Base-by-base conservation (phyloP, 805 yeast genomes). In the Myxozyma vanderwaltii region DNA sequence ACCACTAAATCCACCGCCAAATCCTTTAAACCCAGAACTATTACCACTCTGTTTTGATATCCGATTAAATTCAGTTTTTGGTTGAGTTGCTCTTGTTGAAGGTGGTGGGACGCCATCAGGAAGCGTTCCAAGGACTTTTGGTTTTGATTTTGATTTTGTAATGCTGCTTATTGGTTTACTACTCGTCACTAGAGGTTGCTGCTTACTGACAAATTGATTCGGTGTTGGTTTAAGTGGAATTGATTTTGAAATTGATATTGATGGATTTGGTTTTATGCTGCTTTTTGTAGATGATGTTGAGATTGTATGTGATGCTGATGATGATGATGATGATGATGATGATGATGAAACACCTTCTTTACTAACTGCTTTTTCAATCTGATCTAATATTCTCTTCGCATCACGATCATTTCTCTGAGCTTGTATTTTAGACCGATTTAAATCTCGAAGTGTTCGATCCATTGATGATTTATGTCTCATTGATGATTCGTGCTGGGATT, bases 401-500 rank as follows among this genome's bases (percentile, higher is more conserved):
- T 63, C 61, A 13, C 56, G 47, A 21, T 59, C 64, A 26, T 50
- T 40, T 29, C 58, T 54, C 24, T 60, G 40, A 4, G 50, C 40
- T 36, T 59, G 65, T 5, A 41, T 17, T 50, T 64, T 66, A 17
- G 59, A 58, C 29, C 63, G 45, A 17, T 63, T 65, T n/a, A 64
- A 52, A 13, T 63, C 61, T 17, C 63, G 40, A 13, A 64, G 41
- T n/a, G 48, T 49, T 19, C 67, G 51, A 24, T 54, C 62, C 48
- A 66, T 51, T 5, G 69, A 52, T 17, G 58, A 56, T 46, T 63
- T 54, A 36, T 66, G 69, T 35, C 62, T 39, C 6, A 31, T 52
- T 3, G 68, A 64, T 6, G 51, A 49, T 52, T 66, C 69, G 52
- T 66, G 69, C 46, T 65, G 67, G 8, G 64, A 48, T 35, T 54